Conservation (phyloP, 176 grass and related monocot genomes). For the Hordeum marinum region DNA sequence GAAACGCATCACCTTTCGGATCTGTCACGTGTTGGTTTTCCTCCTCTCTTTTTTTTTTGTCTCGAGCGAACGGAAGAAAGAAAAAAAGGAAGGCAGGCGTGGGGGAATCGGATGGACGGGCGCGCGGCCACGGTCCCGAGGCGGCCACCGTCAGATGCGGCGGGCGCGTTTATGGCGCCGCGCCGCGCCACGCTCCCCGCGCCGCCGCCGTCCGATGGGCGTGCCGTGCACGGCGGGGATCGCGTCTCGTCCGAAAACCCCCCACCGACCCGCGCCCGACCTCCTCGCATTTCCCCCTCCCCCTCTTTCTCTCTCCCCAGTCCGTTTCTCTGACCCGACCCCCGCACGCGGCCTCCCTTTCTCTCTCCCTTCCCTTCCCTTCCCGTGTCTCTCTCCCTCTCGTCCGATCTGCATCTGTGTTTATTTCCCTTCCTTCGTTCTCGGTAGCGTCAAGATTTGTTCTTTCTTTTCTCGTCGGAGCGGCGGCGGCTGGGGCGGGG, state of each 20-base stretch:
- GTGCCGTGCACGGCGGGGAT: constrained; percentile 36
- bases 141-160: constrained; percentile 44
- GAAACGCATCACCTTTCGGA: not conserved
- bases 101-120: constrained; percentile 26
- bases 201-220: constrained; percentile 17
- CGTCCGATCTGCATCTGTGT: constrained; percentile 42
- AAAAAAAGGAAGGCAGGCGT: not conserved
- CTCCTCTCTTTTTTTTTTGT: not conserved
- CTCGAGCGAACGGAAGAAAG: not conserved
- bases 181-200: constrained; percentile 29
- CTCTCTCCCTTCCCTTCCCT: not conserved
- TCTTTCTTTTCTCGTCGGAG: not conserved
- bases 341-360: not conserved
- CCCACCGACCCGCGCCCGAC: not conserved
- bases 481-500: not conserved
- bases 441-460: constrained; percentile 21
- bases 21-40: too few relatives aligned
- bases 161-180: constrained; percentile 9
- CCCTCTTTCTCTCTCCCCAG: not conserved
- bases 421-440: not conserved
- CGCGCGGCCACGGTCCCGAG: constrained; percentile 11
- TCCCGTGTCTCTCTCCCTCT: not conserved
- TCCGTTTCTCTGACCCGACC: too few relatives aligned
- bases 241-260: not conserved
- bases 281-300: not conserved